Evolutionary conservation across 148 eudicot genomes (phyloP).

Genomic region (Nepenthes gracilis): DNA sequence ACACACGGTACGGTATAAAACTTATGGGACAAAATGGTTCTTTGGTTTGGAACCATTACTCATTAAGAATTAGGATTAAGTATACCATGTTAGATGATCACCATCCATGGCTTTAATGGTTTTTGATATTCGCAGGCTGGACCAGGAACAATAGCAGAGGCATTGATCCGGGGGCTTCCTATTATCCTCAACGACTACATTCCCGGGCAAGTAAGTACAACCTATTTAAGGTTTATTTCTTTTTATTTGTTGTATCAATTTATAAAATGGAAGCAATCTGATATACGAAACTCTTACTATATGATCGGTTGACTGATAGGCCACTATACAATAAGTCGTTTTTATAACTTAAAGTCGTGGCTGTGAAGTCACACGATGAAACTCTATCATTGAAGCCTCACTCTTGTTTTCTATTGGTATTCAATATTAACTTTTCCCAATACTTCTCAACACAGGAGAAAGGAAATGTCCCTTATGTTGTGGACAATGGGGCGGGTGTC

Average conservation of each 20-base stretch:
- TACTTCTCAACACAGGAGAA: constrained; percentile 44
- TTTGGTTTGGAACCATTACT: no score
- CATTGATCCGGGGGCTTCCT: constrained; percentile 90
- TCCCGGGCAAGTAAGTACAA: constrained; percentile 80
- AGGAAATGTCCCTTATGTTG: constrained; percentile 93
- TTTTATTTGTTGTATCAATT: no score
- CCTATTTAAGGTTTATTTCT: no score
- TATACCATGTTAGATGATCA: not conserved
- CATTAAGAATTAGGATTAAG: not conserved
- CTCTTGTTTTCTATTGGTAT: not conserved
- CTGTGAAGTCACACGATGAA: not conserved
- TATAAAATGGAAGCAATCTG: no score
- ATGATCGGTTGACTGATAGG: not conserved
- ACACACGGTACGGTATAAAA: not conserved
- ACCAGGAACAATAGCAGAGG: constrained; percentile 96
- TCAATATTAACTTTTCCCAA: not conserved
- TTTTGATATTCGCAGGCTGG: constrained; percentile 59
- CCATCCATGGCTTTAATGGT: not conserved
- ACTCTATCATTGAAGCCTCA: not conserved
- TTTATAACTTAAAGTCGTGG: not conserved
- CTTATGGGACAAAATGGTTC: not conserved
- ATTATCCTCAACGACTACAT: constrained; percentile 92
- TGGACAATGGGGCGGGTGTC: constrained; percentile 87
- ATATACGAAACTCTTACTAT: not conserved
- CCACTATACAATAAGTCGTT: not conserved